A percentile compares a stretch with the other conserved stretches of the same genome.
phyloP scores from a whole-genome alignment of 768 basidiomycete genomes.

The Rhodotorula babjevae region DNA sequence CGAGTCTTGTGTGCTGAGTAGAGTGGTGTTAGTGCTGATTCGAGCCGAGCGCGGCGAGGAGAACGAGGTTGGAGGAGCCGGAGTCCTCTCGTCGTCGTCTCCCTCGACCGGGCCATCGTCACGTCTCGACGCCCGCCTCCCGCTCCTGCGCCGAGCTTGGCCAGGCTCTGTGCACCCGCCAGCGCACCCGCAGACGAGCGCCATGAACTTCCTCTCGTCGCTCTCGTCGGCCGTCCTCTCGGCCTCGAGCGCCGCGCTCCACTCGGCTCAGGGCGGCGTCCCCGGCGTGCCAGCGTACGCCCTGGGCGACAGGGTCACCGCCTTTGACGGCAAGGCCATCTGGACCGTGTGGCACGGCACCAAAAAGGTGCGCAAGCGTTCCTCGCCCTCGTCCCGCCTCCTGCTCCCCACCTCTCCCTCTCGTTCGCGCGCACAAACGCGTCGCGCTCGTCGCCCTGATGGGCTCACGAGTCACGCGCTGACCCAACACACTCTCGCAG shows the following conservation, averaged over 20 bases:
- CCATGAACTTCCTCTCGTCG: constrained; percentile 35
- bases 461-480: neutral
- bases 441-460: no score
- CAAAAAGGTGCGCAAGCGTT: constrained; percentile 62
- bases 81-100: no score
- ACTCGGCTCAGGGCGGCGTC: constrained; percentile 21
- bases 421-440: no score
- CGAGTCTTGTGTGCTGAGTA: no score
- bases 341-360: constrained; percentile 84
- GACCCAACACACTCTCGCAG: constrained; percentile 49
- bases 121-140: no score
- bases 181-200: neutral
- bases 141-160: no score
- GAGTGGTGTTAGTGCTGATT: neutral
- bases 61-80: no score
- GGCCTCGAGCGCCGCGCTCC: constrained; percentile 21
- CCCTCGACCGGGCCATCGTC: neutral
- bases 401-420: neutral
- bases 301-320: constrained; percentile 30
- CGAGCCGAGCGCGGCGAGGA: neutral
- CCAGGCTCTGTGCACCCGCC: neutral
- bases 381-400: neutral
- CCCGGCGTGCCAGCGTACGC: constrained; percentile 39
- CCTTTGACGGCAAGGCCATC: constrained; percentile 58
- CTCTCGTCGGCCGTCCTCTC: constrained; percentile 27